Evolutionary conservation across 805 yeast species (phyloP).

Genomic region (Ogataea ramenticola): DNA sequence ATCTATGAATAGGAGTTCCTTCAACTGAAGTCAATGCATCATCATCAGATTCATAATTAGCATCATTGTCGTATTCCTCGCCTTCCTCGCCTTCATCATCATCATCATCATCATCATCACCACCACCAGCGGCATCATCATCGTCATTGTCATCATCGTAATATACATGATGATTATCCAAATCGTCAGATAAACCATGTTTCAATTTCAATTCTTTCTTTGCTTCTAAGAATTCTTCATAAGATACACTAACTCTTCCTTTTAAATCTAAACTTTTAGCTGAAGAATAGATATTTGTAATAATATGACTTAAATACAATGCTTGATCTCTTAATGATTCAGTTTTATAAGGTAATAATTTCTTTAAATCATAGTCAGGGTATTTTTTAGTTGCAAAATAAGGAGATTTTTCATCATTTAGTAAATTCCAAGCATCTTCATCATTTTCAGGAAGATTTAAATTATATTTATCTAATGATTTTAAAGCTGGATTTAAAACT

Average conservation of each 20-base stretch:
- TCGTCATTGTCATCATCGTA: conserved; percentile 32
- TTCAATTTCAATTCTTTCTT: conserved; percentile 7
- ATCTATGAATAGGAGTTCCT: conserved; percentile 47
- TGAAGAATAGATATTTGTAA: conserved; percentile 73
- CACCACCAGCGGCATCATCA: no score
- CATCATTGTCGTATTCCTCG: conserved; percentile 30
- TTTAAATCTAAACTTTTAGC: conserved; percentile 66
- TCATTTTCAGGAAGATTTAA: conserved; percentile 55
- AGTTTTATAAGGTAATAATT: conserved; percentile 59
- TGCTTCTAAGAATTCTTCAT: conserved; percentile 53
- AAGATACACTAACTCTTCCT: conserved; percentile 59
- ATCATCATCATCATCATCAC: no score
- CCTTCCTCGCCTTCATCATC: conserved; percentile 28
- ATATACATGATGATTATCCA: no score
- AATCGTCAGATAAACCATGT: conserved; percentile 5
- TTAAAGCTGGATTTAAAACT: conserved; percentile 8
- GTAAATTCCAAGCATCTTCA: conserved; percentile 18
- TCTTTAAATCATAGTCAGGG: conserved; percentile 16
- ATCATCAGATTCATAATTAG: conserved; percentile 33
- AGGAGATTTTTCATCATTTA: conserved; percentile 13
- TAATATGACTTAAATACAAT: conserved; percentile 68
- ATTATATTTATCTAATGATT: conserved; percentile 26
- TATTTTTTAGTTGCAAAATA: conserved; percentile 17
- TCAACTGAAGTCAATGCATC: conserved; percentile 32
- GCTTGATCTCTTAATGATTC: conserved; percentile 67